Evolutionary conservation across 83 land plant species (phyloP).

Genomic region (Diphasiastrum complanatum): DNA sequence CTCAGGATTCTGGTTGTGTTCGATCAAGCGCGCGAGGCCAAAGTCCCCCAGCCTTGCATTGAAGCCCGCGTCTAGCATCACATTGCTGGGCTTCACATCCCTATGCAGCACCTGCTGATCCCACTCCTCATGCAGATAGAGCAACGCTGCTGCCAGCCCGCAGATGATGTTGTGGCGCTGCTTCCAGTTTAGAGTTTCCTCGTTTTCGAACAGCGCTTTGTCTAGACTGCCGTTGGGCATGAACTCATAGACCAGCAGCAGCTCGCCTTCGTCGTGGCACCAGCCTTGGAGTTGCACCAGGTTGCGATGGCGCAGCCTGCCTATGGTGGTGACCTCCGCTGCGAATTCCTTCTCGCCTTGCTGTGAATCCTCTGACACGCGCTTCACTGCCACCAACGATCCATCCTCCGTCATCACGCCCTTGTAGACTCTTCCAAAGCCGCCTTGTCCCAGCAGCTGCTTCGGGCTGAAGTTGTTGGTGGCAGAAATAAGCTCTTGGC

Average conservation of each 20-base stretch:
- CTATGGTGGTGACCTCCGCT: conserved; percentile 31
- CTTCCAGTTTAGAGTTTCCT: neutral
- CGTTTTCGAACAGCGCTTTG: conserved; percentile 24
- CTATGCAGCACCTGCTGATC: conserved; percentile 43
- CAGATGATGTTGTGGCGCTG: conserved; percentile 27
- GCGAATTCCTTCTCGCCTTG: conserved; percentile 41
- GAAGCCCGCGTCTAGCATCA: conserved; percentile 50
- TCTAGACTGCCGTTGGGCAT: conserved; percentile 46
- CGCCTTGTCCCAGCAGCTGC: conserved; percentile 8
- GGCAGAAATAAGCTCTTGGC: conserved; percentile 4
- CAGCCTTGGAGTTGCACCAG: conserved; percentile 36
- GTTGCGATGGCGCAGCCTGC: conserved; percentile 33
- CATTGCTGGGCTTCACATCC: conserved; percentile 52
- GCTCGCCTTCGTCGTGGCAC: conserved; percentile 31
- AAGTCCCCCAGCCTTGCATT: conserved; percentile 53
- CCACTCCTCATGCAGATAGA: conserved; percentile 46
- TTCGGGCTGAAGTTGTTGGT: conserved; percentile 7
- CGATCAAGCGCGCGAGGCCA: conserved; percentile 44
- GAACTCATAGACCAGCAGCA: conserved; percentile 38
- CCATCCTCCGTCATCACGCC: conserved; percentile 18
- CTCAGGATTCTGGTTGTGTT: conserved; percentile 17
- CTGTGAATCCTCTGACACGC: conserved; percentile 26
- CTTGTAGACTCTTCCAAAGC: conserved; percentile 37
- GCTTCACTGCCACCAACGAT: conserved; percentile 32
- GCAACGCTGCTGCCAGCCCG: conserved; percentile 41